Conservation (phyloP, 768 basidiomycete species). For the Basidioascus undulatus region DNA sequence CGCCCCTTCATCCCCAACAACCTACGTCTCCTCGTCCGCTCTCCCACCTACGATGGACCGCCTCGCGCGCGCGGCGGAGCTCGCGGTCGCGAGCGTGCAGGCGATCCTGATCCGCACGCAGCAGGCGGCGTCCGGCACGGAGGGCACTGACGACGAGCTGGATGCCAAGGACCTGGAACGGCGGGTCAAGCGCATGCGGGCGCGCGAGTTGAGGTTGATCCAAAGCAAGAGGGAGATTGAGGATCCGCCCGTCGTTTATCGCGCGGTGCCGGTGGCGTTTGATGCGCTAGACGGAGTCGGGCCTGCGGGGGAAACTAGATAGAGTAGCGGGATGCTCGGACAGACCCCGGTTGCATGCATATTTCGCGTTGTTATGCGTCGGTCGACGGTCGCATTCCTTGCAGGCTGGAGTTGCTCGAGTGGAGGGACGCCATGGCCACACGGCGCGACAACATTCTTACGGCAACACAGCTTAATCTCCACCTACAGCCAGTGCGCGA, state of each 20-base stretch:
- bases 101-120: slow-evolving; percentile 43
- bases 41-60: slow-evolving; percentile 1
- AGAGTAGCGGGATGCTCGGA: no score
- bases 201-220: slow-evolving; percentile 60
- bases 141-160: slow-evolving; percentile 51
- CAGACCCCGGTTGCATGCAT: no score
- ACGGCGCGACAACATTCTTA: no score
- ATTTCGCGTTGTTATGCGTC: no score
- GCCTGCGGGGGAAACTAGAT: no score
- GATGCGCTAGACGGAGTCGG: no score
- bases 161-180: slow-evolving; percentile 42
- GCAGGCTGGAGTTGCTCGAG: no score
- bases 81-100: slow-evolving; percentile 49
- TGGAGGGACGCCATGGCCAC: no score
- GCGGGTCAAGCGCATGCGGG: slow-evolving; percentile 47
- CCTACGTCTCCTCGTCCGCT: slow-evolving; percentile 9
- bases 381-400: no score
- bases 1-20: slow-evolving; percentile 8
- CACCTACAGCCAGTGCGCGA: no score
- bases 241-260: slow-evolving; percentile 7
- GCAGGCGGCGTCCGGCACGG: slow-evolving; percentile 31
- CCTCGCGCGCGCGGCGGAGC: slow-evolving; percentile 36
- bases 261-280: slow-evolving; percentile 9
- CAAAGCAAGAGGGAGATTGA: slow-evolving; percentile 21
- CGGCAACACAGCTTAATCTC: no score